Base-by-base conservation (phyloP, 495 filamentous ascomycete genomes). In the Xylaria palmicola region DNA sequence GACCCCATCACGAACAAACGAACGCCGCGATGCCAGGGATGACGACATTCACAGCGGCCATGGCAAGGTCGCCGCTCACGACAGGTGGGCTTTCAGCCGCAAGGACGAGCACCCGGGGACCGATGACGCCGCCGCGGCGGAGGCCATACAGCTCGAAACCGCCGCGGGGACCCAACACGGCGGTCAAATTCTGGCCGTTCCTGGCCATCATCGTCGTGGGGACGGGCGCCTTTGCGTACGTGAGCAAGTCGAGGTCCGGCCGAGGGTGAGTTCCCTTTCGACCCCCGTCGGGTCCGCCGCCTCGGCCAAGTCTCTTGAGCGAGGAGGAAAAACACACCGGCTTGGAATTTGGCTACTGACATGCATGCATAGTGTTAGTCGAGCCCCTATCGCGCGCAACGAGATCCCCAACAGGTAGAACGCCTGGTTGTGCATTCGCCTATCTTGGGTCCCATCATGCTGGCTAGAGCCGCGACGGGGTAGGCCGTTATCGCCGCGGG, bases 131-230 rank as follows among this genome's bases (percentile, higher is more conserved):
- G 13, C 65, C 53, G 52, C 17, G 36, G 13, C 65, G 47, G 36
- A 19, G 47, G 57, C 24, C 57, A 27, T 74, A 78, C 64, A 75
- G 72, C 70, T 60, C 67, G 22, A 64, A 62, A 26, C 74, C 72
- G 9, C 65, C 65, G 27, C 57, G 62, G 6, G 71, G 62, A 12
- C 37, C 68, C 29, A 72, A 69, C 30, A 66, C 69, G 59, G 47
- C 67, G 29, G 65, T 81, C 65, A 79, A 78, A 64, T 79, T 80
- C 66, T 80, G 78, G 79, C 78, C 78, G 15, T 82, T 85, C 40
- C 6, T 81, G 10, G 67, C 69, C 22, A 70, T 85, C 54, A 76
- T 84, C 53, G 75, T 70, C 0, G 56, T 78, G 0, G 79, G 78
- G 9, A 75, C 77, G 15, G 74, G 72, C 12, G 78, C 72, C 1